Evolutionary conservation across 2,329 filamentous ascomycete species (phyloP).

Genomic region (Botrytis paeoniae): DNA sequence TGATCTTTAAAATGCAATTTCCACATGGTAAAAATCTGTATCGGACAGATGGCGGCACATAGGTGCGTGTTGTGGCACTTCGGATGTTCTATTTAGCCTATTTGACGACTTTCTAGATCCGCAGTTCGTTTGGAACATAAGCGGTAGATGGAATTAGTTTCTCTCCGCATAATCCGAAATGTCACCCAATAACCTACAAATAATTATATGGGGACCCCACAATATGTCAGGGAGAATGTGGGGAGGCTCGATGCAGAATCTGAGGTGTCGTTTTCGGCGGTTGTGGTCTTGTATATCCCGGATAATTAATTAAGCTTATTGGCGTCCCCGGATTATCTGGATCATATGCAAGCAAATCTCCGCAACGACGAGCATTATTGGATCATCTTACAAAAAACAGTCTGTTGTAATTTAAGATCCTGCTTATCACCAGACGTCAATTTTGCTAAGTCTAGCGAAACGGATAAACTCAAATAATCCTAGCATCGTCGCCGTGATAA

Average conservation of each 20-base stretch:
- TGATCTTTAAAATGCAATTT: background rate
- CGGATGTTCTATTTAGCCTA: slow-evolving; percentile 11
- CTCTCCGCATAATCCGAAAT: slow-evolving; percentile 24
- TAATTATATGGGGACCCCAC: slow-evolving; percentile 13
- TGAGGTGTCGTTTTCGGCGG: background rate
- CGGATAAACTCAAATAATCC: background rate
- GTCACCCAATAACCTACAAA: background rate
- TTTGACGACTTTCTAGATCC: background rate
- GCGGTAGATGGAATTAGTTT: slow-evolving; percentile 24
- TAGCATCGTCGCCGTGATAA: background rate
- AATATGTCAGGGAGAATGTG: slow-evolving; percentile 4
- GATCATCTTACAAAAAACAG: no score
- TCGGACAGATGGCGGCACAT: background rate
- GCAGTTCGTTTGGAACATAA: background rate
- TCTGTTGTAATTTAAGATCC: background rate
- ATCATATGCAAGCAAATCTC: background rate
- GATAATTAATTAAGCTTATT: slow-evolving; percentile 12
- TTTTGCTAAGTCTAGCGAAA: background rate
- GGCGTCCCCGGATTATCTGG: slow-evolving; percentile 3
- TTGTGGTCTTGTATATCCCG: slow-evolving; percentile 1
- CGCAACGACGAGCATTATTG: background rate
- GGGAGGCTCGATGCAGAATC: slow-evolving; percentile 3
- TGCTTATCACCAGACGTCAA: slow-evolving; percentile 2
- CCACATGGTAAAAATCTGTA: background rate
- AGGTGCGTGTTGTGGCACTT: background rate